Conservation (phyloP, 805 yeast genomes). For the Saccharomycopsis oosterbeekiorum region DNA sequence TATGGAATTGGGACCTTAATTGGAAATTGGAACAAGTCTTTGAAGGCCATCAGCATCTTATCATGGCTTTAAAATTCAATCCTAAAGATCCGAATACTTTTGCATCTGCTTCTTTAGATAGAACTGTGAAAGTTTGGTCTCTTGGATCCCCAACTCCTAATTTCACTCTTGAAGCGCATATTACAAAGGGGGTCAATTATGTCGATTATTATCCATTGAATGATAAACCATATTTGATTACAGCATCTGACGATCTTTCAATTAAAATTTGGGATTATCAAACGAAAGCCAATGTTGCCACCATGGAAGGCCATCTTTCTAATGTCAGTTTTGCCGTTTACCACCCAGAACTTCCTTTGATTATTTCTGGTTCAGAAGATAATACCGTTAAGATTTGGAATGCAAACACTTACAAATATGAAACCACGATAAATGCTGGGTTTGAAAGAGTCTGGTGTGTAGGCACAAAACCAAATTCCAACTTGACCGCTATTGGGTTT, state of each 20-base stretch:
- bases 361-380: slow-evolving; percentile 95
- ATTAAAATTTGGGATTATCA: slow-evolving; percentile 94
- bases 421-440: slow-evolving; percentile 82
- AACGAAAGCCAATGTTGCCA: slow-evolving; percentile 90
- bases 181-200: slow-evolving; percentile 86
- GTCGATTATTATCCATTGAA: slow-evolving; percentile 96
- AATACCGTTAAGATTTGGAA: slow-evolving; percentile 93
- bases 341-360: slow-evolving; percentile 95
- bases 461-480: slow-evolving; percentile 52
- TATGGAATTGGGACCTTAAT: slow-evolving; percentile 96
- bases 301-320: slow-evolving; percentile 85
- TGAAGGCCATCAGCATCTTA: slow-evolving; percentile 93
- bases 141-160: slow-evolving; percentile 81
- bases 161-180: slow-evolving; percentile 86
- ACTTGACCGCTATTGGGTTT: slow-evolving; percentile 82
- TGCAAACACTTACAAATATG: slow-evolving; percentile 85
- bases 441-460: slow-evolving; percentile 97
- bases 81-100: slow-evolving; percentile 97
- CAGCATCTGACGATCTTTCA: slow-evolving; percentile 84
- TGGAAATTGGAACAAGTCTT: slow-evolving; percentile 88
- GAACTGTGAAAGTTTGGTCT: slow-evolving; percentile 96
- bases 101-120: slow-evolving; percentile 94
- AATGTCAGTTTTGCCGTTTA: slow-evolving; percentile 95
- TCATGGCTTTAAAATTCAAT: slow-evolving; percentile 89
- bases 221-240: slow-evolving; percentile 91